Percentiles rank a stretch among this genome's conserved stretches.
These are phyloP conservation scores for Tetramitus jugosus DNA, from an alignment of 208 protist species.

Conservation along the genomic window DNA sequence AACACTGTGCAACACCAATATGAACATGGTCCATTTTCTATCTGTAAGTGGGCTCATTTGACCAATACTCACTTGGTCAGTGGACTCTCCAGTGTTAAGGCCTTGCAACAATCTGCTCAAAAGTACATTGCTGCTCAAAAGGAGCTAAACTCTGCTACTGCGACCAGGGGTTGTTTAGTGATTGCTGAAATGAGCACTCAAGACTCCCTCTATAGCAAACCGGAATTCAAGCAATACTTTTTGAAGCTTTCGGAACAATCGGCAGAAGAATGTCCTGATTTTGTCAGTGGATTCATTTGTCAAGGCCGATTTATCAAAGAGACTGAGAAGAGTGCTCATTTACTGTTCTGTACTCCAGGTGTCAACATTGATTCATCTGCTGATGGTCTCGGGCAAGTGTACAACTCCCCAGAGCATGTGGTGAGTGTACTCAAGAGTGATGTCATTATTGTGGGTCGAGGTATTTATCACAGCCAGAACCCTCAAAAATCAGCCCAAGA, in stretches of 20 bases:
- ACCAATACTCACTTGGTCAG: slow-evolving; percentile 46
- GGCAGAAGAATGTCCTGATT: slow-evolving; percentile 42
- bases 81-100: slow-evolving; percentile 14
- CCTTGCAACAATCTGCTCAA: slow-evolving; percentile 9
- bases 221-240: too few relatives aligned
- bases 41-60: slow-evolving; percentile 57
- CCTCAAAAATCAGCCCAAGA: slow-evolving; percentile 32
- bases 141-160: slow-evolving; percentile 28
- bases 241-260: too few relatives aligned
- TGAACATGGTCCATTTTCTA: slow-evolving; percentile 53
- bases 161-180: slow-evolving; percentile 41
- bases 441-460: slow-evolving; percentile 62
- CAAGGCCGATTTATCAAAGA: slow-evolving; percentile 27
- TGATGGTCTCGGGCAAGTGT: slow-evolving; percentile 57
- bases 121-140: slow-evolving; percentile 45
- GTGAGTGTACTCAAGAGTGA: slow-evolving; percentile 44
- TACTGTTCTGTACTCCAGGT: slow-evolving; percentile 51
- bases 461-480: slow-evolving; percentile 44
- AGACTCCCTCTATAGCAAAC: slow-evolving; percentile 33
- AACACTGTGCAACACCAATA: slow-evolving; percentile 55
- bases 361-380: slow-evolving; percentile 43
- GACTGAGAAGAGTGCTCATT: slow-evolving; percentile 1
- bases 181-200: slow-evolving; percentile 44
- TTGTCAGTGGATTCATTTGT: slow-evolving; percentile 61
- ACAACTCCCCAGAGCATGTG: slow-evolving; percentile 52